Conservation (phyloP, 805 yeast genomes). For the Starmerella geochares region DNA sequence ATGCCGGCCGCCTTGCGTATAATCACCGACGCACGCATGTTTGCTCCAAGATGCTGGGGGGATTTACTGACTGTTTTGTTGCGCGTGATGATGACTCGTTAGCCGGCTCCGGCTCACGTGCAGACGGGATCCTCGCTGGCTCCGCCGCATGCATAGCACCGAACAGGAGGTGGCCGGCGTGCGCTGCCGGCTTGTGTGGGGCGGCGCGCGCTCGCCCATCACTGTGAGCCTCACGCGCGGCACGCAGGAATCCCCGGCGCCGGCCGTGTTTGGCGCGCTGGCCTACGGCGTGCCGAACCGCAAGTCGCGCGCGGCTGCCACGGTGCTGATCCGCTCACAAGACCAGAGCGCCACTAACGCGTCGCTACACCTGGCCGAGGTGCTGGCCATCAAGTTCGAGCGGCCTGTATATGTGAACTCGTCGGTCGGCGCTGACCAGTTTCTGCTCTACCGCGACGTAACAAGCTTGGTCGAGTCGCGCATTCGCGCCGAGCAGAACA, state of each 20-base stretch:
- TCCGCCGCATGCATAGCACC: conserved; percentile 9
- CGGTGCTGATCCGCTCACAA: conserved; percentile 15
- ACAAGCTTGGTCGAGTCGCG: not conserved
- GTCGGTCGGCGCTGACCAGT: conserved; percentile 11
- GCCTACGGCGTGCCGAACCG: conserved; percentile 24
- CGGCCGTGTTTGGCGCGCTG: conserved; percentile 22
- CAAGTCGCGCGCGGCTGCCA: conserved; percentile 1
- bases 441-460: conserved; percentile 6
- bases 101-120: not conserved
- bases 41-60: not conserved
- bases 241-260: not conserved
- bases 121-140: not conserved
- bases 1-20: conserved; percentile 12
- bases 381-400: conserved; percentile 17
- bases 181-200: conserved; percentile 14
- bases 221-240: conserved; percentile 15
- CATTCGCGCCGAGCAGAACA: too few species aligned
- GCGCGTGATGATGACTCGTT: not conserved
- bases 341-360: conserved; percentile 16
- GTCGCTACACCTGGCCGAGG: conserved; percentile 18
- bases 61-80: not conserved
- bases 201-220: conserved; percentile 17
- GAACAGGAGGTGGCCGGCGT: conserved; percentile 18
- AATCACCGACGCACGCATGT: conserved; percentile 12
- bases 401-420: conserved; percentile 25